Percentiles rank a stretch among this genome's conserved stretches.
Conservation (phyloP, 208 protist genomes). For the Giardia muris region DNA sequence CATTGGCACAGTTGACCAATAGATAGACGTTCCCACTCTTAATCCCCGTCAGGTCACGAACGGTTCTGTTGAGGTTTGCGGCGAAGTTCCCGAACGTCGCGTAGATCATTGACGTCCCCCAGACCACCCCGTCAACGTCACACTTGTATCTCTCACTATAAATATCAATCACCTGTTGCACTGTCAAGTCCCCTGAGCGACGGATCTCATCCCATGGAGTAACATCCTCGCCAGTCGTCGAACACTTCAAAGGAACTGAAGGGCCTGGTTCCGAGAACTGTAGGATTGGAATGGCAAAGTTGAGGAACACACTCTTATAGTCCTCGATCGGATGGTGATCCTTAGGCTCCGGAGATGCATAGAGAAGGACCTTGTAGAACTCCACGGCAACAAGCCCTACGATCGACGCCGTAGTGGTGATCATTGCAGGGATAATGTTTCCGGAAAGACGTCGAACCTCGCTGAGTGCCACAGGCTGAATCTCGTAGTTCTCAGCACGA, state of each 20-base stretch:
- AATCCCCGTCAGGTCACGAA: neutral
- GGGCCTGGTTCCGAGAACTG: conserved; percentile 33
- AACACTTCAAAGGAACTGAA: neutral
- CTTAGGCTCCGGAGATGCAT: neutral
- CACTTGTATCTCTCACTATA: neutral
- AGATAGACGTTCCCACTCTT: neutral
- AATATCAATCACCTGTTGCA: neutral
- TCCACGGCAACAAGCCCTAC: conserved; percentile 86
- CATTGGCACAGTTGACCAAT: neutral
- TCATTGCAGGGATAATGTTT: conserved; percentile 98
- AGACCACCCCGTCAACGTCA: neutral
- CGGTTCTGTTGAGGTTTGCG: neutral
- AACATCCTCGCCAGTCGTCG: neutral
- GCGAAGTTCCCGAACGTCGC: neutral
- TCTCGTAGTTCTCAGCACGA: conserved; percentile 67
- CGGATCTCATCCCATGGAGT: neutral
- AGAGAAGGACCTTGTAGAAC: conserved; percentile 74
- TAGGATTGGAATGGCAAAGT: conserved; percentile 41
- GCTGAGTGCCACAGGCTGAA: conserved; percentile 58
- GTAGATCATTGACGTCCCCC: neutral
- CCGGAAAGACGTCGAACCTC: conserved; percentile 67
- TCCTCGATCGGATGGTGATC: conserved; percentile 6
- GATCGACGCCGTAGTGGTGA: conserved; percentile 95
- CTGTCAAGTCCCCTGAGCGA: neutral
- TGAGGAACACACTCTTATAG: conserved; percentile 34